Evolutionary conservation across 2,329 filamentous ascomycete genomes (phyloP), one percentile per base, ranked within the genome.

Genomic region (Mycogone perniciosa): DNA sequence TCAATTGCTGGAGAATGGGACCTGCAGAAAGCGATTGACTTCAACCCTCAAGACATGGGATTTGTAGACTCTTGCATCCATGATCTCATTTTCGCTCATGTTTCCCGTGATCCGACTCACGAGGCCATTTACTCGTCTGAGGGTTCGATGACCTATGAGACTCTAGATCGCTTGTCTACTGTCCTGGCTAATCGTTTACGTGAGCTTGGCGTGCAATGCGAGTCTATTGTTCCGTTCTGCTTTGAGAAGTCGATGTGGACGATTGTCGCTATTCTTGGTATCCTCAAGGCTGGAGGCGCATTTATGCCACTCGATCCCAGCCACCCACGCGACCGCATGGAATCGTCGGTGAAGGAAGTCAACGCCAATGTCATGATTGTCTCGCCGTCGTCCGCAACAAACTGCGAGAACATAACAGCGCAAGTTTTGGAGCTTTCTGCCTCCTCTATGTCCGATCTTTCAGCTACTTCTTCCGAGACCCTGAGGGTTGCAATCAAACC

Each of bases 251-350:
- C 50, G 7, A 29, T 44, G 13, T 58, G 53, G 55, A 52, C 57
- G 7, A 30, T 57, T 6, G 52, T 63, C 3, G 57, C 57, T 1
- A 59, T 62, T 48, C 40, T 64, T n/a, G 62, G 49, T n/a, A 53
- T 65, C 33, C 46, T 65, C 26, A 62, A 63, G 39, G 55, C 60
- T 10, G 64, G 63, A 1, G 62, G 57, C 20, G 60, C 29, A 50
- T 58, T 55, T 44, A 57, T 65, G 8, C 44, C 58, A 50, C 53
- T 68, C 10, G 65, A 66, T 44, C 45, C 56, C 3, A 38, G 47
- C 2, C 47, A 54, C 26, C 58, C 57, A 5, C 9, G 13, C 2
- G 41, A 27, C 3, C 51, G 47, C 2, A 31, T 38, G 1, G 13
- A 54, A 13, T n/a, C 43, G 1, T 31, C 59, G 2, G 6, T 55